These are phyloP conservation scores for Termitomyces sp. DNA, from an alignment of 768 basidiomycete genomes.

Conservation along the genomic window DNA sequence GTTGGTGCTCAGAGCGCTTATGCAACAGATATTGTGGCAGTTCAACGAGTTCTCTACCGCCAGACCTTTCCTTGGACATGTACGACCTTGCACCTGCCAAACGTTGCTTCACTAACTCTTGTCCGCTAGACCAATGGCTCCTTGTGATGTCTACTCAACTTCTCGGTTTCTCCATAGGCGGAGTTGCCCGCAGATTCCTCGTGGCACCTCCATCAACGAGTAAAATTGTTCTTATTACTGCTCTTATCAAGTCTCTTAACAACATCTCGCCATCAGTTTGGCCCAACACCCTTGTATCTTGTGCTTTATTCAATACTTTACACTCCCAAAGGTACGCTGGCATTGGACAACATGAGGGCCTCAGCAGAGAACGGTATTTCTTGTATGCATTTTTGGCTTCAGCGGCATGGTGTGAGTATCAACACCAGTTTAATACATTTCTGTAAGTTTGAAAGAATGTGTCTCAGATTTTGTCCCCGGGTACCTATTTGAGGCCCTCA, in stretches of 20 bases:
- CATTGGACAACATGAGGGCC: conserved; percentile 45
- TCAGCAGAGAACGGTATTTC: conserved; percentile 59
- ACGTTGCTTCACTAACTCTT: neutral
- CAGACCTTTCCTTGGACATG: conserved; percentile 49
- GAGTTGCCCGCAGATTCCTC: conserved; percentile 57
- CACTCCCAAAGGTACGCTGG: conserved; percentile 58
- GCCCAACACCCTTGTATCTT: conserved; percentile 67
- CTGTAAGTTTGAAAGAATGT: neutral
- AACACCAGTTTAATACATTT: neutral
- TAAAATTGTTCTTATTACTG: conserved; percentile 17
- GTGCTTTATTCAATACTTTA: conserved; percentile 71
- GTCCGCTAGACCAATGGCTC: conserved; percentile 47
- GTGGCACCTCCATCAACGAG: conserved; percentile 65
- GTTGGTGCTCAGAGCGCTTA: conserved; percentile 53
- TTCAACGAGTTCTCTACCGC: conserved; percentile 66
- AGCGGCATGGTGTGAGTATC: conserved; percentile 38
- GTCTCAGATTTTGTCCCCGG: conserved; percentile 53
- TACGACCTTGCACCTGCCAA: conserved; percentile 13
- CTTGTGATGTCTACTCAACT: conserved; percentile 69
- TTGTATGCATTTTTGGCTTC: conserved; percentile 44
- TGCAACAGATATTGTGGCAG: conserved; percentile 69
- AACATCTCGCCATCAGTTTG: conserved; percentile 42
- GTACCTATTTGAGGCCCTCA: conserved; percentile 56
- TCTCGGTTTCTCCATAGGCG: conserved; percentile 54
- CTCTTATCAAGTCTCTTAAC: neutral